Evolutionary conservation across 106 monocot species (phyloP), one percentile per base, ranked within the genome.

Genomic region (Platanthera guangdongensis): DNA sequence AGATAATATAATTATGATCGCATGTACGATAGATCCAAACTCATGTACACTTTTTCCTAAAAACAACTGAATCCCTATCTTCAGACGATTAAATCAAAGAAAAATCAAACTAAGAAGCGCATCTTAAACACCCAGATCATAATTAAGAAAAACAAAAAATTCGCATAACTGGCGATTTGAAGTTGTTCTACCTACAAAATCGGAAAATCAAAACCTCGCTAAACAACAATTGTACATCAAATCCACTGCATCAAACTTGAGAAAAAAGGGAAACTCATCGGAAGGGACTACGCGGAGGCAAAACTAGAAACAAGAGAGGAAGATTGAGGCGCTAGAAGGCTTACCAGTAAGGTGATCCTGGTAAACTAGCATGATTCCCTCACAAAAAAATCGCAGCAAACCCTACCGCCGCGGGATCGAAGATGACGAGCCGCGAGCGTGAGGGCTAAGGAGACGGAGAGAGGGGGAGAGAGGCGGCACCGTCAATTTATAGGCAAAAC

Each of bases 291-390:
- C 25, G n/a, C 10, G 21, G 9, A 18, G 18, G 9, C 65, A 22
- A 62, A 21, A 22, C 18, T 18, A 62, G 7, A 62, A 21, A 21
- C 21, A 8, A 53, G 52, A 25, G 65, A 25, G 2, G 46, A 6
- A 16, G 15, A 68, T 11, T 1, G 11, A 74, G 25, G 48, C 48
- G 57, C 73, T 57, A 8, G 59, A 14, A n/a, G 9, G 7, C 16
- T 45, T 74, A 94, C 93, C 93, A 22, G 90, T 75, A 74, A 93
- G 80, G 52, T 84, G 63, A 88, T 93, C 93, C 57, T 88, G 84
- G 65, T 93, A 94, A 16, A 94, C 86, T 77, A 94, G 75, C 93
- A 94, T 94, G 57, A 47, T 83, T 76, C 18, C 80, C 57, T 53
- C 32, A 2, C 16, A 30, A 22, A 68, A 51, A 70, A 2, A 69